Conservation (phyloP, 805 yeast genomes). For the Metschnikowia kofuensis region DNA sequence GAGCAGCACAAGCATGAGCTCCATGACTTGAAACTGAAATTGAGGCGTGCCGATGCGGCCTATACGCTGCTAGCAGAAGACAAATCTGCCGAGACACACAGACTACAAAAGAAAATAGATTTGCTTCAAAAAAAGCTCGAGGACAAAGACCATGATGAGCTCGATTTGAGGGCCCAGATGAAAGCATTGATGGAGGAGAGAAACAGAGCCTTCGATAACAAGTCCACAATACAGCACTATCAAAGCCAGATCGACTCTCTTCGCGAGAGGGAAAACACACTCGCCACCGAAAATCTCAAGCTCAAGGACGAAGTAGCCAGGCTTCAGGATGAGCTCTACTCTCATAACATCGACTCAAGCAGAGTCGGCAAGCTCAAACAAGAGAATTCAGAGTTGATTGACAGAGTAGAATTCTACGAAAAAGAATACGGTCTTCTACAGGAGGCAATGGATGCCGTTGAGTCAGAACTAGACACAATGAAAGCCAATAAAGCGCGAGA, state of each 20-base stretch:
- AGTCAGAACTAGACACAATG: conserved; percentile 24
- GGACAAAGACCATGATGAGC: conserved; percentile 24
- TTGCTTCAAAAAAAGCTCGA: conserved; percentile 19
- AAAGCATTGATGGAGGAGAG: conserved; percentile 21
- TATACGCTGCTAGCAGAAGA: conserved; percentile 7
- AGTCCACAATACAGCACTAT: conserved; percentile 17
- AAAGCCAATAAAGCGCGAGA: conserved; percentile 11
- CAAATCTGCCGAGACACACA: conserved; percentile 9
- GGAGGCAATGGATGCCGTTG: conserved; percentile 22
- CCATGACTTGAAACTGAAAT: conserved; percentile 7
- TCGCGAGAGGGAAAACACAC: conserved; percentile 18
- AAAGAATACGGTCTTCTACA: conserved; percentile 25
- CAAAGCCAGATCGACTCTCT: conserved; percentile 25
- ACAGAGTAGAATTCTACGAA: conserved; percentile 27
- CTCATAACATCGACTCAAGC: conserved; percentile 16
- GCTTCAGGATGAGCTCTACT: conserved; percentile 24
- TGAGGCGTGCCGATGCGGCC: conserved; percentile 8
- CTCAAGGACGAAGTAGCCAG: conserved; percentile 28
- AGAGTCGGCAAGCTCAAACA: conserved; percentile 13
- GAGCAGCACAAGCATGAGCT: conserved; percentile 9
- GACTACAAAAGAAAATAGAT: conserved; percentile 18
- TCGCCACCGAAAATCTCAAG: conserved; percentile 18
- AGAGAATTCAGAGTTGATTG: conserved; percentile 22
- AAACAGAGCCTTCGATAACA: conserved; percentile 13
- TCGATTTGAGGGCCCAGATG: conserved; percentile 22